These are phyloP conservation scores for Perkinsus chesapeaki DNA, from an alignment of 169 alveolate species.

Conservation along the genomic window DNA sequence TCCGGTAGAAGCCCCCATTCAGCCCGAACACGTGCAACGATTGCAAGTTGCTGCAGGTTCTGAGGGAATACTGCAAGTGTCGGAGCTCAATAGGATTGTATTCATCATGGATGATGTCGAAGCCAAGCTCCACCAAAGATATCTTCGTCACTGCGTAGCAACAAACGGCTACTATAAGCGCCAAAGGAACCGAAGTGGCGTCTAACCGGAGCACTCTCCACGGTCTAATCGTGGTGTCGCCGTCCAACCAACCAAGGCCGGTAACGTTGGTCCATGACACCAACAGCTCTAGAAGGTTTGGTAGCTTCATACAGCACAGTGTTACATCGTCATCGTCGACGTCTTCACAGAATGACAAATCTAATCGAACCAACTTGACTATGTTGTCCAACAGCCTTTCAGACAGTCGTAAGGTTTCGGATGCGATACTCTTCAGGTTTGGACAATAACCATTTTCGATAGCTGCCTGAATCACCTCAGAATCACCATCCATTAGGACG, in stretches of 20 bases:
- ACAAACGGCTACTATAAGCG: background rate
- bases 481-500: background rate
- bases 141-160: background rate
- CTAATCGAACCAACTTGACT: background rate
- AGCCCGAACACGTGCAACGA: too few relatives aligned
- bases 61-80: background rate
- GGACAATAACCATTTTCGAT: background rate
- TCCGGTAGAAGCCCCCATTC: too few relatives aligned
- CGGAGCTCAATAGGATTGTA: background rate
- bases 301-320: background rate
- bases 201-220: background rate
- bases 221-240: background rate
- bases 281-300: background rate
- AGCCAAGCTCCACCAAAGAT: background rate
- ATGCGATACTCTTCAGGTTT: background rate
- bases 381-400: background rate
- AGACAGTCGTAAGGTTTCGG: background rate
- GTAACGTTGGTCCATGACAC: background rate
- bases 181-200: background rate
- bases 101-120: background rate
- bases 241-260: background rate
- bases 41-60: background rate
- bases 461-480: background rate
- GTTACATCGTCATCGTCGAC: background rate
- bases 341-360: background rate